Percentiles rank a stretch among this genome's conserved stretches.
phyloP scores from a whole-genome alignment of 2,329 filamentous ascomycete genomes.

The Venturia pyrina region DNA sequence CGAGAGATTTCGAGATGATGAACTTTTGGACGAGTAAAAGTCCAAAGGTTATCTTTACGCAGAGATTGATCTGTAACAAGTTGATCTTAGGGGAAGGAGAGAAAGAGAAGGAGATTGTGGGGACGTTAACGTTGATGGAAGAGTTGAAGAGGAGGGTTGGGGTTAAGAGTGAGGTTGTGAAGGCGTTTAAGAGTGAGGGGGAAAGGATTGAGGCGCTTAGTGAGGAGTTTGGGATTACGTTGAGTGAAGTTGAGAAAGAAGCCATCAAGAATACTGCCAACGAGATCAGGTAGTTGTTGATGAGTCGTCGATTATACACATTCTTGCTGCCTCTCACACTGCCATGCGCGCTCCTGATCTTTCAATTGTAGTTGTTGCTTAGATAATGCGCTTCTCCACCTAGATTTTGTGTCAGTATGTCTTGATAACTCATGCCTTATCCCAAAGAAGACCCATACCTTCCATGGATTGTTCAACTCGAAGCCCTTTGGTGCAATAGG shows the following conservation, averaged over 20 bases:
- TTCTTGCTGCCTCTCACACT: background rate
- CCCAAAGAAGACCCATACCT: slow-evolving; percentile 36
- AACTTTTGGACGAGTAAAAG: slow-evolving; percentile 45
- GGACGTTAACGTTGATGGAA: slow-evolving; percentile 32
- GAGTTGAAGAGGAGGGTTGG: slow-evolving; percentile 36
- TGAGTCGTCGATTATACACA: background rate
- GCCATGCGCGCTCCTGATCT: background rate
- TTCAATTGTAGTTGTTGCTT: slow-evolving; percentile 13
- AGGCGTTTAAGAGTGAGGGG: slow-evolving; percentile 32
- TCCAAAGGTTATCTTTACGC: slow-evolving; percentile 43
- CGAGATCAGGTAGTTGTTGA: slow-evolving; percentile 20
- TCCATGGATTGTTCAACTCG: slow-evolving; percentile 59
- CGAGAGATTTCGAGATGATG: slow-evolving; percentile 50
- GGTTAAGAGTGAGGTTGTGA: slow-evolving; percentile 31
- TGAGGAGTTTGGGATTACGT: slow-evolving; percentile 34
- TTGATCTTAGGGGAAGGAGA: slow-evolving; percentile 37
- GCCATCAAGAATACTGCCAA: slow-evolving; percentile 28
- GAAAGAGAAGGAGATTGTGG: slow-evolving; percentile 19
- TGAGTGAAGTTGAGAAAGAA: slow-evolving; percentile 27
- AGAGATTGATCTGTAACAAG: slow-evolving; percentile 42
- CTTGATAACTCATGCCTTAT: too few relatives aligned
- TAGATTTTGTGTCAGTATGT: slow-evolving; percentile 21
- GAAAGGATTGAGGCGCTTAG: slow-evolving; percentile 34
- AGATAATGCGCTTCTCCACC: slow-evolving; percentile 29
- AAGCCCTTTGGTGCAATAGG: slow-evolving; percentile 50